Evolutionary conservation across 306 rosid species (phyloP).

Genomic region (Citrullus amarus): DNA sequence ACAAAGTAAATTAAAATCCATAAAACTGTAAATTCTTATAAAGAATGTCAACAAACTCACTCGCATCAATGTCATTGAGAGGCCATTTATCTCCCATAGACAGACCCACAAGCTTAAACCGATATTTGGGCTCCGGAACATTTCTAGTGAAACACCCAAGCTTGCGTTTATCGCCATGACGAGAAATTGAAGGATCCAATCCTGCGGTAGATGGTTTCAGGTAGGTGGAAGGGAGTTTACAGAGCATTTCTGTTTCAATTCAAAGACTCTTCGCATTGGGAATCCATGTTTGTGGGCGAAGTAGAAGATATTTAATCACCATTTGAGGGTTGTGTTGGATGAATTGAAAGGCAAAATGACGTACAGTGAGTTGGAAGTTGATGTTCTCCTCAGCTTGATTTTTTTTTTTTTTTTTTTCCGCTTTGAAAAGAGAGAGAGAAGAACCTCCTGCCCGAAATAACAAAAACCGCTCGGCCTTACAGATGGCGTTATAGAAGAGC

Average conservation of each 20-base stretch:
- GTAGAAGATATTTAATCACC: neutral
- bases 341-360: neutral
- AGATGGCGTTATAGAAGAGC: neutral
- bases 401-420: neutral
- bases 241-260: slow-evolving; percentile 28
- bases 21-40: neutral
- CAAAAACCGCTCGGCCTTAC: neutral
- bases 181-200: slow-evolving; percentile 22
- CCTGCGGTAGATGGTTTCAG: slow-evolving; percentile 27
- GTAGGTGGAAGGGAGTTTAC: slow-evolving; percentile 29
- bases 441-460: neutral
- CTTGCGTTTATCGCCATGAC: slow-evolving; percentile 11
- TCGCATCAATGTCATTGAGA: slow-evolving; percentile 45
- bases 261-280: neutral
- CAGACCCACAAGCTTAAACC: slow-evolving; percentile 40
- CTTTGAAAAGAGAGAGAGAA: neutral
- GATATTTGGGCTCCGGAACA: slow-evolving; percentile 28
- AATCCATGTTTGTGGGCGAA: neutral
- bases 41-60: slow-evolving; percentile 20
- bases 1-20: neutral
- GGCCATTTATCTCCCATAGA: slow-evolving; percentile 65
- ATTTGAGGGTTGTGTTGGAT: neutral
- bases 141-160: slow-evolving; percentile 21
- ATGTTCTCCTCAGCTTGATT: neutral
- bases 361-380: neutral